Evolutionary conservation across 495 filamentous ascomycete genomes (phyloP).

Genomic region (Massariosphaeria phaeospora): DNA sequence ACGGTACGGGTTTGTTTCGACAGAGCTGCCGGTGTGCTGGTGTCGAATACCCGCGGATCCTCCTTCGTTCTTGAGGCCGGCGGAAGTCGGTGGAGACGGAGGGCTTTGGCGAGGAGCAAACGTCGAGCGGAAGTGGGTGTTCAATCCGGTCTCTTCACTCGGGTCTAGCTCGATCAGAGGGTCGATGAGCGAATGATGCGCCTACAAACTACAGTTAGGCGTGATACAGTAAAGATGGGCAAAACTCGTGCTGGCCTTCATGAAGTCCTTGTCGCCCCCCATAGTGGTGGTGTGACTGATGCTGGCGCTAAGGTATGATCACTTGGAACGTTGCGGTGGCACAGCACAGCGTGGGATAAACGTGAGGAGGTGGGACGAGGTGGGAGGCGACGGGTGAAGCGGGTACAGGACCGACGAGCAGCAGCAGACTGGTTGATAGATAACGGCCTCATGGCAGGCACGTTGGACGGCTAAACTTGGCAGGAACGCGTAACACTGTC

Average conservation of each 20-base stretch:
- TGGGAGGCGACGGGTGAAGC: not conserved
- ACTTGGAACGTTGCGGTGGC: not conserved
- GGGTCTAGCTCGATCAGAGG: conserved; percentile 54
- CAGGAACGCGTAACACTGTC: conserved; percentile 26
- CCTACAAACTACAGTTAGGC: conserved; percentile 40
- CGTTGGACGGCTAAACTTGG: conserved; percentile 19
- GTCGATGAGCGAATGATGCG: conserved; percentile 53
- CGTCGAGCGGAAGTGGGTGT: conserved; percentile 44
- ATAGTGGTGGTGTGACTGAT: conserved; percentile 20
- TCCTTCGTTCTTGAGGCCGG: conserved; percentile 22
- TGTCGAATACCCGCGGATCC: conserved; percentile 12
- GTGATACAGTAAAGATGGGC: conserved; percentile 3
- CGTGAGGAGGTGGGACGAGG: not conserved
- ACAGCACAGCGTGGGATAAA: too few species aligned
- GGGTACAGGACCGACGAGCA: not conserved
- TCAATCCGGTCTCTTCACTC: conserved; percentile 50
- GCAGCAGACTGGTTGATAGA: not conserved
- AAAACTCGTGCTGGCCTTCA: conserved; percentile 14
- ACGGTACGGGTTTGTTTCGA: conserved; percentile 40
- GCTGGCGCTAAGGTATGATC: not conserved
- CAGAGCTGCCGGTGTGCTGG: conserved; percentile 31
- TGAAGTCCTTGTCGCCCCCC: conserved; percentile 29
- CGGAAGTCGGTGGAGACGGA: conserved; percentile 27
- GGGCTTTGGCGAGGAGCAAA: conserved; percentile 31
- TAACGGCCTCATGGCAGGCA: not conserved